Evolutionary conservation across 1,284 basidiomycete genomes (phyloP).

Genomic region (Ceratobasidium sp.): DNA sequence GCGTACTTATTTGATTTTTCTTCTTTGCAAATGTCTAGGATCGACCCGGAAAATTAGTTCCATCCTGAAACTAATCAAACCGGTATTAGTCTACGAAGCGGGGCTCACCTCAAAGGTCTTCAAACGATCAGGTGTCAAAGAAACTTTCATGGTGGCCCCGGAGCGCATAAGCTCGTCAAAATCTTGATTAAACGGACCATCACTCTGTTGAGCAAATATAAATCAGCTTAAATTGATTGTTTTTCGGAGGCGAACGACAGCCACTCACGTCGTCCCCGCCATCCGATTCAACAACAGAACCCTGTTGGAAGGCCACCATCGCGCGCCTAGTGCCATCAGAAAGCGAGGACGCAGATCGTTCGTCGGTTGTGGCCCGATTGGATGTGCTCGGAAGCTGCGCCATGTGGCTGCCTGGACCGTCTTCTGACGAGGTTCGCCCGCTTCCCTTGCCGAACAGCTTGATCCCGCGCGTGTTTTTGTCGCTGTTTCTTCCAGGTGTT

Average conservation of each 20-base stretch:
- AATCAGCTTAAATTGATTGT: background rate
- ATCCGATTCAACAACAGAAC: conserved; percentile 16
- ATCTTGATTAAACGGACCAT: conserved; percentile 55
- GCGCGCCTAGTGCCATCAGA: conserved; percentile 8
- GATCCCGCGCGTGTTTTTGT: conserved; percentile 15
- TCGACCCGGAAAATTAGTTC: conserved; percentile 6
- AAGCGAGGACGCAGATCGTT: conserved; percentile 19
- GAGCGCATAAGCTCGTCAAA: conserved; percentile 92
- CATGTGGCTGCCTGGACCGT: conserved; percentile 24
- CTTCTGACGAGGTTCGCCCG: conserved; percentile 14
- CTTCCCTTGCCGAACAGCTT: conserved; percentile 37
- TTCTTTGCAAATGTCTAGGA: conserved; percentile 43
- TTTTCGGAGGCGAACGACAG: background rate
- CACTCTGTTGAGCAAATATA: conserved; percentile 18
- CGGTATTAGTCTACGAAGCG: too few species aligned
- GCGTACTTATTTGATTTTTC: conserved; percentile 39
- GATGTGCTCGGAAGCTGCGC: conserved; percentile 21
- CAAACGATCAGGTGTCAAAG: conserved; percentile 89
- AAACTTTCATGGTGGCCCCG: conserved; percentile 90
- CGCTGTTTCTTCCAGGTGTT: background rate
- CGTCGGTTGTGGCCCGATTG: conserved; percentile 3
- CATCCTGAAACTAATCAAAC: conserved; percentile 21
- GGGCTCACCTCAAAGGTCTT: conserved; percentile 87
- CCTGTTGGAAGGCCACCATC: conserved; percentile 14
- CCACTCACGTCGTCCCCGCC: conserved; percentile 23